A percentile compares a stretch with the other conserved stretches of the same genome.
Evolutionary conservation across 257 asterid genomes (phyloP).

Genomic region (Lavandula angustifolia): DNA sequence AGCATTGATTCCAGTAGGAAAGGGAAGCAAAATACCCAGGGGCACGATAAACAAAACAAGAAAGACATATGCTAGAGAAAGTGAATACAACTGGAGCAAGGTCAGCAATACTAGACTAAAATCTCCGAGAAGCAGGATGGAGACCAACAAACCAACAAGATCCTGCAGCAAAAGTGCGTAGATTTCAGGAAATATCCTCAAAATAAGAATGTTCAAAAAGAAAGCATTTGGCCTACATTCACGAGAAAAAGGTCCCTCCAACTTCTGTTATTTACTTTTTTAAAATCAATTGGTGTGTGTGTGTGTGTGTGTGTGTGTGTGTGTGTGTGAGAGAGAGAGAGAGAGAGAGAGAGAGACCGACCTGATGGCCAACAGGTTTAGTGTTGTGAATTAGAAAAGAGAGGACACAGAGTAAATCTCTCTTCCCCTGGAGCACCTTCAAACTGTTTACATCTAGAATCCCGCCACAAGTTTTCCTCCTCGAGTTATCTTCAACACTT

Average conservation of each 20-base stretch:
- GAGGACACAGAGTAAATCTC: constrained; percentile 62
- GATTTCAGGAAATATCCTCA: not conserved
- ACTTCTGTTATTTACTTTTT: too few relatives aligned
- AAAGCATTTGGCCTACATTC: too few relatives aligned
- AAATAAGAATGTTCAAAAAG: too few relatives aligned
- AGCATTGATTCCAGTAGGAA: constrained; percentile 98
- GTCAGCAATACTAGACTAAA: constrained; percentile 95
- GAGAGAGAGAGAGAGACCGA: constrained; percentile 19
- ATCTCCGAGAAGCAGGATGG: constrained; percentile 92
- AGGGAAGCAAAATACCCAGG: constrained; percentile 85
- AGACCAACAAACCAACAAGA: constrained; percentile 92
- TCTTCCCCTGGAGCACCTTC: constrained; percentile 74
- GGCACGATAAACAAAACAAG: constrained; percentile 85
- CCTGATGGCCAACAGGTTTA: constrained; percentile 97
- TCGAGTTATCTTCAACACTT: constrained; percentile 44
- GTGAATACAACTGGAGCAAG: constrained; percentile 89
- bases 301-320: too few relatives aligned
- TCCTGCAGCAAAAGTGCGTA: constrained; percentile 60
- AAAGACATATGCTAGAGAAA: constrained; percentile 79
- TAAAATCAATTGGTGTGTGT: too few relatives aligned
- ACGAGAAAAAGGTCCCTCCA: too few relatives aligned
- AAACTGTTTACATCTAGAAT: constrained; percentile 65
- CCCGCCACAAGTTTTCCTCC: constrained; percentile 54
- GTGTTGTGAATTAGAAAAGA: constrained; percentile 81
- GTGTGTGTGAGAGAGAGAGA: not conserved